phyloP scores from a whole-genome alignment of 169 alveolate species.

The Perkinsus olseni region DNA sequence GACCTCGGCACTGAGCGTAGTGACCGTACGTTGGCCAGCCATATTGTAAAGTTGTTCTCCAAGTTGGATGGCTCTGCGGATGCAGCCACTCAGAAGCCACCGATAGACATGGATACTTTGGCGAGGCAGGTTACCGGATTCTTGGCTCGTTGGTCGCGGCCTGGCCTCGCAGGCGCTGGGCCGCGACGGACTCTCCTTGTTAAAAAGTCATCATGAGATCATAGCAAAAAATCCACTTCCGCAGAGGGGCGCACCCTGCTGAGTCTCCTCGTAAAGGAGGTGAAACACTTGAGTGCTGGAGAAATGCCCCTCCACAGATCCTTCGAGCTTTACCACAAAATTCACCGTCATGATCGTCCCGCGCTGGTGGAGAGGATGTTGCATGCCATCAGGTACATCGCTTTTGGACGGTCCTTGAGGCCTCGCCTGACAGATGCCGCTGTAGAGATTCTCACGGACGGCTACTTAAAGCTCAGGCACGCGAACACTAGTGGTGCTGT shows the following conservation, averaged over 20 bases:
- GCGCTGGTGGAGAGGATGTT: too few relatives aligned
- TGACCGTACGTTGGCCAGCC: constrained; percentile 63
- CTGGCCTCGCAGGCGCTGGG: too few relatives aligned
- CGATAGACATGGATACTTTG: constrained; percentile 23
- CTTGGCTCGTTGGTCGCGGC: too few relatives aligned
- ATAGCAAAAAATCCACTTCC: too few relatives aligned
- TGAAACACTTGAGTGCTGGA: too few relatives aligned
- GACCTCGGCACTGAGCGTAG: constrained; percentile 72
- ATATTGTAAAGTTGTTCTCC: constrained; percentile 15
- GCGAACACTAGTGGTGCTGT: constrained; percentile 9
- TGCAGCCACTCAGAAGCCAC: constrained; percentile 34
- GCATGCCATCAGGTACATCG: not conserved
- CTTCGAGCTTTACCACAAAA: too few relatives aligned
- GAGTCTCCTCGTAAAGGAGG: too few relatives aligned
- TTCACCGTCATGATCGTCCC: constrained; percentile 13
- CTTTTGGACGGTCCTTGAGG: constrained; percentile 11
- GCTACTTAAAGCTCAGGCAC: constrained; percentile 56
- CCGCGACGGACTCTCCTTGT: too few relatives aligned
- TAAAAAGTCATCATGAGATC: too few relatives aligned
- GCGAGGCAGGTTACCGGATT: constrained; percentile 14
- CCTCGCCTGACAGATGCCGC: constrained; percentile 85
- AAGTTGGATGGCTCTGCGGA: constrained; percentile 44
- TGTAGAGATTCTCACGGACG: constrained; percentile 59
- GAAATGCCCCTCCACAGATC: too few relatives aligned
- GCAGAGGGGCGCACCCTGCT: too few relatives aligned